phyloP scores from a whole-genome alignment of 2,329 filamentous ascomycete genomes.

The Harringtonia aguacate region DNA sequence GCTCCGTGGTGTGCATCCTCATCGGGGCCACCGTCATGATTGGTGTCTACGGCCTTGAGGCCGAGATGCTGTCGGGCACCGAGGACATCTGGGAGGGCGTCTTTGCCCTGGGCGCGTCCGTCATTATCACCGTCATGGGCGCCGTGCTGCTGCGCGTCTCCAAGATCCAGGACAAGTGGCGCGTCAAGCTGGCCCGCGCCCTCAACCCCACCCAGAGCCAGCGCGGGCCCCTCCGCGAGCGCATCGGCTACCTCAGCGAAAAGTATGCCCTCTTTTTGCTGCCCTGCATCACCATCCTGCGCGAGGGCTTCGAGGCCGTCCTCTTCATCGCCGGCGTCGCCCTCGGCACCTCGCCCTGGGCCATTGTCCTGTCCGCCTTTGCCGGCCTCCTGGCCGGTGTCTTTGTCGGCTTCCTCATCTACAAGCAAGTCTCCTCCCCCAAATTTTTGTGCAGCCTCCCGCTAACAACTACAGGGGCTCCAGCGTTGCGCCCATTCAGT shows the following conservation, averaged over 20 bases:
- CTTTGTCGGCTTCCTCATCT: constrained; percentile 57
- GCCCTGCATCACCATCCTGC: constrained; percentile 66
- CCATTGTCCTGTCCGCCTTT: constrained; percentile 61
- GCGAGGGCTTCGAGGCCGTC: constrained; percentile 68
- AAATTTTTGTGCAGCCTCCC: neutral
- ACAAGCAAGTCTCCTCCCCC: constrained; percentile 42
- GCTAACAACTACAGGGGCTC: constrained; percentile 5
- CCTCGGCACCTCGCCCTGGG: constrained; percentile 53
- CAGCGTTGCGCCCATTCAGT: constrained; percentile 10
- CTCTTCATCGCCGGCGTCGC: constrained; percentile 72
- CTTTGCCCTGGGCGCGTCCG: constrained; percentile 54
- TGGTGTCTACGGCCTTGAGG: constrained; percentile 59
- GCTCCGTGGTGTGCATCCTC: constrained; percentile 53
- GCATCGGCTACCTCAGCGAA: constrained; percentile 49
- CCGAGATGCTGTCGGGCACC: constrained; percentile 46
- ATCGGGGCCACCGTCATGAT: constrained; percentile 60
- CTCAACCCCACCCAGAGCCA: constrained; percentile 31
- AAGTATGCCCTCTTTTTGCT: constrained; percentile 70
- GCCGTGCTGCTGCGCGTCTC: constrained; percentile 63
- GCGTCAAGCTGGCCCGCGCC: constrained; percentile 57
- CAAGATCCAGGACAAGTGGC: constrained; percentile 71
- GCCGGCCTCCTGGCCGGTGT: constrained; percentile 53
- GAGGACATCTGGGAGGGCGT: constrained; percentile 66
- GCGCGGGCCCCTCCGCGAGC: constrained; percentile 24
- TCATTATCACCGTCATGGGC: constrained; percentile 66